Conservation (phyloP, 805 yeast species). For the Ogataea glucozyma region DNA sequence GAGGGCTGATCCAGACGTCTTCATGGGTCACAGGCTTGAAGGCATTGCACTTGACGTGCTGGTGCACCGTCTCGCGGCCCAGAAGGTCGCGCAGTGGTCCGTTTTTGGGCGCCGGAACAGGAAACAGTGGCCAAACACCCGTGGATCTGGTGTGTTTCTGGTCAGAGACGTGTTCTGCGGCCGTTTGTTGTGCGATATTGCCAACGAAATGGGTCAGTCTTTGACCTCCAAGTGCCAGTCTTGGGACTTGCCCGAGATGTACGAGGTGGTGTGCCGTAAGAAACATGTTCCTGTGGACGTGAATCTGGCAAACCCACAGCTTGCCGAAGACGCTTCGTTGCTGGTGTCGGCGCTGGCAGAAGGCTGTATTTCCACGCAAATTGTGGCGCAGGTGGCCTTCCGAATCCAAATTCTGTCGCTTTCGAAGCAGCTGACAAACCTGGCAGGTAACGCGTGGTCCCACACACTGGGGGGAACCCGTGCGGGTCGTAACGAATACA, state of each 20-base stretch:
- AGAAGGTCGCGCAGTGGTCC: slow-evolving; percentile 75
- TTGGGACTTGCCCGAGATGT: slow-evolving; percentile 94
- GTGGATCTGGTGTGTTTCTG: slow-evolving; percentile 47
- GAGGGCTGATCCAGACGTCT: slow-evolving; percentile 84
- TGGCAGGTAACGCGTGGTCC: slow-evolving; percentile 98
- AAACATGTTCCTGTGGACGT: slow-evolving; percentile 65
- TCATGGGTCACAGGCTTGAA: slow-evolving; percentile 86
- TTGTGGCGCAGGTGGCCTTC: slow-evolving; percentile 77
- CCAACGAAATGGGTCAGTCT: slow-evolving; percentile 93
- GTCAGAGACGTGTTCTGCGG: slow-evolving; percentile 79
- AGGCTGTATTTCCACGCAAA: slow-evolving; percentile 62
- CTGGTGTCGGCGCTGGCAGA: slow-evolving; percentile 72
- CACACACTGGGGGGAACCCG: slow-evolving; percentile 93
- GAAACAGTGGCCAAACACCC: slow-evolving; percentile 72
- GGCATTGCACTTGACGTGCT: slow-evolving; percentile 75
- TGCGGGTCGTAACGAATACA: slow-evolving; percentile 92
- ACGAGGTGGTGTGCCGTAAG: slow-evolving; percentile 69
- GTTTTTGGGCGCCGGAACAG: slow-evolving; percentile 80
- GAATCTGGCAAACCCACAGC: slow-evolving; percentile 66
- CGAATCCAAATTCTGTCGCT: slow-evolving; percentile 82
- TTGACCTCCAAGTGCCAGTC: slow-evolving; percentile 88
- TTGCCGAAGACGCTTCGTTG: slow-evolving; percentile 65
- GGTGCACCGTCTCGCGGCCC: slow-evolving; percentile 76
- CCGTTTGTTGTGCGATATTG: slow-evolving; percentile 85
- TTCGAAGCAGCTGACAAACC: slow-evolving; percentile 85